A percentile compares a stretch with the other conserved stretches of the same genome.
These are phyloP conservation scores for Collybia mongolica DNA, from an alignment of 768 basidiomycete genomes.

Conservation along the genomic window DNA sequence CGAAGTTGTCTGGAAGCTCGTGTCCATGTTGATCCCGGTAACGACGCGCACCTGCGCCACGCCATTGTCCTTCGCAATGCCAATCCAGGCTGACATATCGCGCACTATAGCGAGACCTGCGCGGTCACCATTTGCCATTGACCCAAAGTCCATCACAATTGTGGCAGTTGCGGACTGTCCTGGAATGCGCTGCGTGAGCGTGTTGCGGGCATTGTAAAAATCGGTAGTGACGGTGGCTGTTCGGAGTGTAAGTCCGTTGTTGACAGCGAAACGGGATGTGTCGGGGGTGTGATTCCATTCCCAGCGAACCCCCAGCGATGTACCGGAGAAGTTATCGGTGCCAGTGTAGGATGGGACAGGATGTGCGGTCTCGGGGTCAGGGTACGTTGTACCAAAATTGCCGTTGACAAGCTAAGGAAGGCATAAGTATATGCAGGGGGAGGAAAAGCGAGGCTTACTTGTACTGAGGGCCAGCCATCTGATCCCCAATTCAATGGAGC, in stretches of 20 bases:
- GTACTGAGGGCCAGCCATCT: constrained; percentile 14
- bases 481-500: constrained; percentile 17
- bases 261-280: constrained; percentile 12
- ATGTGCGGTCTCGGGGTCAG: constrained; percentile 10
- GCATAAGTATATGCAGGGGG: too few relatives aligned
- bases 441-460: background rate
- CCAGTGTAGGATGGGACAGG: constrained; percentile 5
- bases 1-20: constrained; percentile 10
- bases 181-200: constrained; percentile 14
- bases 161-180: constrained; percentile 16
- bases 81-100: constrained; percentile 14
- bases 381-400: constrained; percentile 10
- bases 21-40: constrained; percentile 14
- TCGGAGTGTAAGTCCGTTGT: constrained; percentile 14
- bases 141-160: constrained; percentile 11
- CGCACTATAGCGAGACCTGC: constrained; percentile 16
- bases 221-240: constrained; percentile 16
- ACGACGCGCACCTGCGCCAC: constrained; percentile 9
- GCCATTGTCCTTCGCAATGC: constrained; percentile 11
- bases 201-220: constrained; percentile 16
- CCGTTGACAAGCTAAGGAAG: constrained; percentile 9
- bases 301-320: constrained; percentile 12
- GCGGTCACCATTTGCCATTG: constrained; percentile 15
- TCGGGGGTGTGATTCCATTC: constrained; percentile 21
- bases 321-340: constrained; percentile 13